These are phyloP conservation scores for Thymus quinquecostatus DNA, from an alignment of 257 asterid genomes.

Conservation along the genomic window DNA sequence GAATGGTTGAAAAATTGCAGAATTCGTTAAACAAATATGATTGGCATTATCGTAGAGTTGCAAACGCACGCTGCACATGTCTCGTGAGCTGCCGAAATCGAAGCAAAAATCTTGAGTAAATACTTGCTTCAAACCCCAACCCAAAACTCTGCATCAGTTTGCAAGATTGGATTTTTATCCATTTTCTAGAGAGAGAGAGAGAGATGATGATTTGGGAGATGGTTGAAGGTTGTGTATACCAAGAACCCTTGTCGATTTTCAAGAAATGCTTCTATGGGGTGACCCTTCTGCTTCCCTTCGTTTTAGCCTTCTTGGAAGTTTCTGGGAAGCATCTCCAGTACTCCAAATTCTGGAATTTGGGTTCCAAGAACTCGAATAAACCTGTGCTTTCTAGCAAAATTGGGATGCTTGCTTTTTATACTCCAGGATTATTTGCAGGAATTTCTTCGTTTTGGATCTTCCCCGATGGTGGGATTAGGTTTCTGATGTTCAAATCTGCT, in stretches of 20 bases:
- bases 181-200: neutral
- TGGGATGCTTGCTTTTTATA: slow-evolving; percentile 66
- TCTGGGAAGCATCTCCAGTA: slow-evolving; percentile 68
- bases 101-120: neutral
- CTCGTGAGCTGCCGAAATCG: too few species aligned
- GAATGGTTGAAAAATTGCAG: too few species aligned
- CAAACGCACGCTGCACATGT: too few species aligned
- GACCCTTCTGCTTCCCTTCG: slow-evolving; percentile 30
- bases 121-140: neutral
- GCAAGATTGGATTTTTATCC: neutral
- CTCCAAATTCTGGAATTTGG: slow-evolving; percentile 65
- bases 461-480: slow-evolving; percentile 60
- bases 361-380: slow-evolving; percentile 25
- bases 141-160: neutral
- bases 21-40: too few species aligned
- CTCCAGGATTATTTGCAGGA: slow-evolving; percentile 66
- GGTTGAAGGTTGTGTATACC: slow-evolving; percentile 27
- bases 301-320: slow-evolving; percentile 47
- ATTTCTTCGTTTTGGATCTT: slow-evolving; percentile 50
- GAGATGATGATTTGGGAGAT: slow-evolving; percentile 28
- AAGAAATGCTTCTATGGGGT: slow-evolving; percentile 38
- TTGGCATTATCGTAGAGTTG: too few species aligned
- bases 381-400: slow-evolving; percentile 46
- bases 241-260: slow-evolving; percentile 43
- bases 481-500: slow-evolving; percentile 57